These are phyloP conservation scores for Claviceps africana DNA, from an alignment of 2,329 filamentous ascomycete species.

Conservation along the genomic window DNA sequence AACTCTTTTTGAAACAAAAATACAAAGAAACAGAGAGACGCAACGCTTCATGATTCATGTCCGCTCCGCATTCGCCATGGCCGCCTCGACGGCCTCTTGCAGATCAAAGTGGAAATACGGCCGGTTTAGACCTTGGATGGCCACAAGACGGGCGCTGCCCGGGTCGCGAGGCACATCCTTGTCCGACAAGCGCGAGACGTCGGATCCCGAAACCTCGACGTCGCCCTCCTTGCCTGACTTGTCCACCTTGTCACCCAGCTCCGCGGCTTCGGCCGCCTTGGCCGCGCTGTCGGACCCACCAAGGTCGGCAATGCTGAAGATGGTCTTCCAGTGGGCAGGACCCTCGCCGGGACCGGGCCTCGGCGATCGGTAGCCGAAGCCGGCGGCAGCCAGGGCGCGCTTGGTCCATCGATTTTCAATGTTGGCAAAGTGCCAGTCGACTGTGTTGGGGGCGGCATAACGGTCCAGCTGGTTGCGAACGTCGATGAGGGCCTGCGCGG, in stretches of 20 bases:
- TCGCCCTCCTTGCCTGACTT: constrained; percentile 12
- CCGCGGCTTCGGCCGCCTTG: constrained; percentile 28
- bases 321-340: constrained; percentile 45
- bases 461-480: constrained; percentile 38
- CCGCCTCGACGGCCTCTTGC: constrained; percentile 32
- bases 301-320: constrained; percentile 85
- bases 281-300: constrained; percentile 54
- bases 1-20: too few relatives aligned
- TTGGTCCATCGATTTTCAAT: constrained; percentile 42
- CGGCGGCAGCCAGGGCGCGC: constrained; percentile 38
- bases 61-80: constrained; percentile 22
- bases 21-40: not conserved
- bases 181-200: constrained; percentile 12
- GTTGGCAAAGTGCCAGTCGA: constrained; percentile 38
- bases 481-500: constrained; percentile 39
- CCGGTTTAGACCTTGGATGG: constrained; percentile 32
- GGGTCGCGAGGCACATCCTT: constrained; percentile 16
- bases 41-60: constrained; percentile 3
- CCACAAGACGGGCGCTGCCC: constrained; percentile 18
- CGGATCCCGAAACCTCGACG: constrained; percentile 15
- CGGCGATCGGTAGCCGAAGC: constrained; percentile 32
- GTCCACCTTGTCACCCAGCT: constrained; percentile 41
- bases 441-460: constrained; percentile 30
- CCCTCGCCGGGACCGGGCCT: constrained; percentile 10
- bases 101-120: constrained; percentile 40